Evolutionary conservation across 1,284 basidiomycete species (phyloP).

Genomic region (Gastroboletus turbinatus): DNA sequence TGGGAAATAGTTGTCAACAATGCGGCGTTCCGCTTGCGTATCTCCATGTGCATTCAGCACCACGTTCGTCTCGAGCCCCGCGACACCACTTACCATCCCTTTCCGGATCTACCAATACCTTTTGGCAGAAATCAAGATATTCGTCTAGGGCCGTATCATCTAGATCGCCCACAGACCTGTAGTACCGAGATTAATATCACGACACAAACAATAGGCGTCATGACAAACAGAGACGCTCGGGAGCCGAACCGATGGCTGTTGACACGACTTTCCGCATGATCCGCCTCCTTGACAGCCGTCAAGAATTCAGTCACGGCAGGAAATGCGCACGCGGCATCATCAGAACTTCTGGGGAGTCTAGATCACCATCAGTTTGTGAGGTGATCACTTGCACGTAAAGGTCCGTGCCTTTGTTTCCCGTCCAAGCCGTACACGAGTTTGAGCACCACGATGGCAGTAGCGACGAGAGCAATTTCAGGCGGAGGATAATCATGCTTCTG

Average conservation of each 20-base stretch:
- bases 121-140: constrained; percentile 68
- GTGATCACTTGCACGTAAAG: constrained; percentile 5
- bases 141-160: constrained; percentile 55
- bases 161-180: constrained; percentile 58
- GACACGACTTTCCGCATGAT: constrained; percentile 35
- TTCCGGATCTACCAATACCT: constrained; percentile 44
- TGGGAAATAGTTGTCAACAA: constrained; percentile 47
- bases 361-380: constrained; percentile 16
- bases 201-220: constrained; percentile 8
- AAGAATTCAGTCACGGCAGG: constrained; percentile 57
- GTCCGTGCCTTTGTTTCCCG: constrained; percentile 53
- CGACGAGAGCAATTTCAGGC: constrained; percentile 73
- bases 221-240: constrained; percentile 35
- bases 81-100: constrained; percentile 22
- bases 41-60: constrained; percentile 12
- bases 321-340: constrained; percentile 66
- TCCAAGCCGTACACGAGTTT: constrained; percentile 87
- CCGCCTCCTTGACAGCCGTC: constrained; percentile 41
- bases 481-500: constrained; percentile 65
- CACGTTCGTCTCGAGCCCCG: constrained; percentile 12
- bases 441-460: constrained; percentile 66
- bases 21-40: constrained; percentile 17
- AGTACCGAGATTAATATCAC: constrained; percentile 11
- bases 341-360: constrained; percentile 47
- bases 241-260: constrained; percentile 37